Evolutionary conservation across 306 rosid species (phyloP), one percentile per base, ranked within the genome.

Genomic region (Dryas octopetala): DNA sequence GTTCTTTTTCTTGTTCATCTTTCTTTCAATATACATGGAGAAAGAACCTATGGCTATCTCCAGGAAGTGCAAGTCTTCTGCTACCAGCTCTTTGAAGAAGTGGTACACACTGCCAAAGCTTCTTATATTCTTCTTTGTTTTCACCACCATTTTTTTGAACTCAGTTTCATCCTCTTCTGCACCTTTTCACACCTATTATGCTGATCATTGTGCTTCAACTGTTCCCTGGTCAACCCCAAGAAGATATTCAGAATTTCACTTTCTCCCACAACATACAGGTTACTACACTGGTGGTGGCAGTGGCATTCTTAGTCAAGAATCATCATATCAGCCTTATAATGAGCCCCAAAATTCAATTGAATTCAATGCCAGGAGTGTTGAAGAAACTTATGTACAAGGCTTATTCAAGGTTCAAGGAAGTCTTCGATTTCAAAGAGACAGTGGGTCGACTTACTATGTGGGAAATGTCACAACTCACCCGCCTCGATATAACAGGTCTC

Each of bases 261-360:
- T 81, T 50, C 66, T 49, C 17, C 50, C 9, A n/a, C 15, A 13
- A 7, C 62, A 81, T 38, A 58, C 44, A 6, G 90, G 86, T 70
- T 86, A 71, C 85, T 82, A 76, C 76, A 66, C 19, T 19, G 86
- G 91, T 53, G 85, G 81, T 60, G 63, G 67, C 0, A 74, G 73
- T 0, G 47, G 64, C 13, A 45, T 84, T 44, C 50, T 53, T 4
- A 46, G 14, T 46, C 32, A 46, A 19, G 19, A 38, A 5, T 49
- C 40, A 2, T 1, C 10, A 2, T 15, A 1, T 9, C 41, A 9
- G 8, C 46, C 19, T 26, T 5, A 40, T 51, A 54, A 67, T 46
- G 10, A 12, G 47, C 28, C 17, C 38, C 4, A 50, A 68, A 13
- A 69, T 38, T 63, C 75, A n/a, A 5, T 86, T 38, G 2, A 2